Evolutionary conservation across 2,329 filamentous ascomycete genomes (phyloP).

Genomic region (Ophiostoma australiae): DNA sequence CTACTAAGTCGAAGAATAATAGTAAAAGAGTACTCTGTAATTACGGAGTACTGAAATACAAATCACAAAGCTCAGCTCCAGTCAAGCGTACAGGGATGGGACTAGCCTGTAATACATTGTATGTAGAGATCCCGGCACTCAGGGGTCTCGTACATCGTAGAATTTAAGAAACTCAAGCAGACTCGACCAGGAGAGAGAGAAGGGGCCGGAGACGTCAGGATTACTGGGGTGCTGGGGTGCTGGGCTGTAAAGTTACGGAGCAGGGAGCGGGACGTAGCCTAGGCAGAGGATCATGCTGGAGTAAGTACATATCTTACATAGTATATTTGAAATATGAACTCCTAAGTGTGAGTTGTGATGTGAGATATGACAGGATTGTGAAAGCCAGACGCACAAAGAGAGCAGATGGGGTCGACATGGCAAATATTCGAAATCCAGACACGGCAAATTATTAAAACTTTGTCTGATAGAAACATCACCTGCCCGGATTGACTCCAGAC

Average conservation of each 20-base stretch:
- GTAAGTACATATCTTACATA: neutral
- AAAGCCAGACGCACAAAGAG: neutral
- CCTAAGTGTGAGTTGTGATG: neutral
- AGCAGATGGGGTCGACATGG: neutral
- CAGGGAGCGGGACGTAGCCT: neutral
- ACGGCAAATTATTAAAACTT: neutral
- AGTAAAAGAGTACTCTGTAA: neutral
- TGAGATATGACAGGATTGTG: neutral
- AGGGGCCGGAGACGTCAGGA: neutral
- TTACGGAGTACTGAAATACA: conserved; percentile 2
- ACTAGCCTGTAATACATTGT: neutral
- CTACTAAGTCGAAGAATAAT: neutral
- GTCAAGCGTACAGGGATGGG: neutral
- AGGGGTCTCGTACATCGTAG: neutral
- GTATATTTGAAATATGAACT: neutral
- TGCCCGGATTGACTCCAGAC: neutral
- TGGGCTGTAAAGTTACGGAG: neutral
- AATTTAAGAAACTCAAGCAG: conserved; percentile 1
- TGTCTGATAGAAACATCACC: neutral
- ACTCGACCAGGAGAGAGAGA: conserved; percentile 2
- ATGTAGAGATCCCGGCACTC: neutral
- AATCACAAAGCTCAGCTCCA: neutral
- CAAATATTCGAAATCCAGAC: neutral
- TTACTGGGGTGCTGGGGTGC: neutral
- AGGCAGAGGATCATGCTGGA: neutral